Conservation (phyloP, 2,329 filamentous ascomycete species). For the Colletotrichum liriopes region DNA sequence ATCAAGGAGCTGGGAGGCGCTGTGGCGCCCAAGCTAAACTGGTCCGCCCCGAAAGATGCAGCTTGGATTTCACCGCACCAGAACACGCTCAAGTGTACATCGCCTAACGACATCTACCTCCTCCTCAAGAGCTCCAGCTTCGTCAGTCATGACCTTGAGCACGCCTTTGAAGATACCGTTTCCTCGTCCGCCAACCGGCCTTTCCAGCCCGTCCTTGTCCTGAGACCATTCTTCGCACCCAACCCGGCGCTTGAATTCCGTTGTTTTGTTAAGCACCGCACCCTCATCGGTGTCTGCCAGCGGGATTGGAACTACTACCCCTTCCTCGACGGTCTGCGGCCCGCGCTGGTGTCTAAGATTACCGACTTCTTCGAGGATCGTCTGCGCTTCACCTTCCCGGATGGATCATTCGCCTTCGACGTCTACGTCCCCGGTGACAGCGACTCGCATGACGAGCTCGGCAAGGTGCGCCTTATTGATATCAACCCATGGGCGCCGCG, state of each 20-base stretch:
- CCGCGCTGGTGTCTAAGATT: conserved; percentile 78
- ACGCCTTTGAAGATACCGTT: conserved; percentile 87
- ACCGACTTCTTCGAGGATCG: conserved; percentile 83
- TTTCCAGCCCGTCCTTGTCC: conserved; percentile 84
- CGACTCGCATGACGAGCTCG: conserved; percentile 71
- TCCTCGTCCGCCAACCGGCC: conserved; percentile 49
- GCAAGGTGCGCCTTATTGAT: conserved; percentile 88
- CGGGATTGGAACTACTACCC: conserved; percentile 92
- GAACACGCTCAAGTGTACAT: conserved; percentile 93
- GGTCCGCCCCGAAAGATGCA: conserved; percentile 97
- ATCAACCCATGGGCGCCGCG: conserved; percentile 94
- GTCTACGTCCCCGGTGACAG: conserved; percentile 86
- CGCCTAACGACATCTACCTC: conserved; percentile 92
- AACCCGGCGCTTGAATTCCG: conserved; percentile 95
- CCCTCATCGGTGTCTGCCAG: conserved; percentile 87
- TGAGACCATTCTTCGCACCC: conserved; percentile 89
- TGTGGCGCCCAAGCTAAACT: conserved; percentile 95
- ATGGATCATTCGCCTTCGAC: conserved; percentile 89
- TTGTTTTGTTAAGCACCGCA: conserved; percentile 90
- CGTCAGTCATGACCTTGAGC: conserved; percentile 92
- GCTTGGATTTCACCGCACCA: conserved; percentile 88
- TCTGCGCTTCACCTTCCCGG: conserved; percentile 84
- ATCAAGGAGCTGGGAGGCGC: conserved; percentile 88
- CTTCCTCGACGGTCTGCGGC: conserved; percentile 78
- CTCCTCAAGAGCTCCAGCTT: conserved; percentile 96